phyloP scores from a whole-genome alignment of 2,329 filamentous ascomycete species.

The Fusarium tricinctum region DNA sequence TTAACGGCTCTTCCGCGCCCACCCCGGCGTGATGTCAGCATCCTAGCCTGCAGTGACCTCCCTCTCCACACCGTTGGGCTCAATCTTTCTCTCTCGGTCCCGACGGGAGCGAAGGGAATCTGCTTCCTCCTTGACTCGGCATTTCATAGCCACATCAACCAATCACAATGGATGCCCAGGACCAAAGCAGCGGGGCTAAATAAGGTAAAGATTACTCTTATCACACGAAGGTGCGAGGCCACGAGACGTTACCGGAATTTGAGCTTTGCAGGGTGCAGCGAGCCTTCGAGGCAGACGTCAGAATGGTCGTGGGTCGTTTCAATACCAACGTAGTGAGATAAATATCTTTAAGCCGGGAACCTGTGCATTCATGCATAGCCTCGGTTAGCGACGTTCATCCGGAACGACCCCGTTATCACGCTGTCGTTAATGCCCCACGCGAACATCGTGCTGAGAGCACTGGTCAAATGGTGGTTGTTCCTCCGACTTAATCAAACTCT shows the following conservation, averaged over 20 bases:
- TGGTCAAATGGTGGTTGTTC: conserved; percentile 24
- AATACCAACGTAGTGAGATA: background rate
- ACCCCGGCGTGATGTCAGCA: conserved; percentile 30
- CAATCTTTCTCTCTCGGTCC: conserved; percentile 43
- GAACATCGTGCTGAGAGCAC: conserved; percentile 17
- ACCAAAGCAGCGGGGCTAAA: conserved; percentile 17
- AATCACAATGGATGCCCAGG: conserved; percentile 31
- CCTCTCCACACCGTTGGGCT: conserved; percentile 46
- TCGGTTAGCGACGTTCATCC: conserved; percentile 4
- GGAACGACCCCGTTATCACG: conserved; percentile 12
- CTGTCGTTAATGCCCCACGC: conserved; percentile 5
- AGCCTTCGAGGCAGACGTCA: background rate
- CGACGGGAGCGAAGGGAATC: conserved; percentile 45
- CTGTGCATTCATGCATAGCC: conserved; percentile 6
- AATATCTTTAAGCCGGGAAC: background rate
- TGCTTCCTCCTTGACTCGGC: conserved; percentile 45
- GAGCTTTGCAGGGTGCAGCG: conserved; percentile 1
- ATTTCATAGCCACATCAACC: conserved; percentile 41
- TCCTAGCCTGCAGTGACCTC: conserved; percentile 19
- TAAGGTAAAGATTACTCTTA: background rate
- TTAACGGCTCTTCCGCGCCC: conserved; percentile 13
- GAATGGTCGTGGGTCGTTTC: background rate
- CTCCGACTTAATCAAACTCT: conserved; percentile 43
- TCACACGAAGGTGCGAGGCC: background rate
- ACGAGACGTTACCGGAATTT: conserved; percentile 5